These are phyloP conservation scores for Capsicum baccatum DNA, from an alignment of 257 asterid genomes.

Conservation along the genomic window DNA sequence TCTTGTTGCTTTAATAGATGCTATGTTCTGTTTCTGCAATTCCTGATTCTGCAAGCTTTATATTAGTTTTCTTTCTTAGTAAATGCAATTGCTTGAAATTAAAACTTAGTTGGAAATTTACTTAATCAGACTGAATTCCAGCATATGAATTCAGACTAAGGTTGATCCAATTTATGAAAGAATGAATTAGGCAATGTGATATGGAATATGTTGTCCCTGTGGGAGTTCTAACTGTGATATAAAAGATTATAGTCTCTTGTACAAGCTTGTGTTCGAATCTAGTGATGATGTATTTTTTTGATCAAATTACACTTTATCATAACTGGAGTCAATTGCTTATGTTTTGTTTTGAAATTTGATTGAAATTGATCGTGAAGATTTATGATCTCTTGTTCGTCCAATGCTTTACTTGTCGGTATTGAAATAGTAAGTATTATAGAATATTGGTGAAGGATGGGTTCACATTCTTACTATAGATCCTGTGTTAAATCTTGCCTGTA, in stretches of 20 bases:
- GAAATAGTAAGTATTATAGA: neutral
- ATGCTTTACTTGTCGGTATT: neutral
- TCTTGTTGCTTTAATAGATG: neutral
- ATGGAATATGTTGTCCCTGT: neutral
- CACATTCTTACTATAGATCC: neutral
- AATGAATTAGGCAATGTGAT: neutral
- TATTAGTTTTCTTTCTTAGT: neutral
- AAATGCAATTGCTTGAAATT: neutral
- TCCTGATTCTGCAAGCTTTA: neutral
- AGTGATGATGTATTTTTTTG: slow-evolving; percentile 4
- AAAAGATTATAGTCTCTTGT: neutral
- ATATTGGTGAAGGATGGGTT: neutral
- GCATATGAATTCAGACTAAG: neutral
- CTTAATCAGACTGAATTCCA: neutral
- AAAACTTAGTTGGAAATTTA: neutral
- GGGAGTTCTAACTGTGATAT: neutral
- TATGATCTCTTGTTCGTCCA: neutral
- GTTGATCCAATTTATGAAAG: neutral
- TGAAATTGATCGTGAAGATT: neutral
- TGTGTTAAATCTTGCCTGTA: neutral
- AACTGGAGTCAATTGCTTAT: neutral
- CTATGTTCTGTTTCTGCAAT: neutral
- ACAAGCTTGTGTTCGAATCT: neutral
- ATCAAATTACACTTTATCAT: neutral
- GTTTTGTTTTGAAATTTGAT: neutral